These are phyloP conservation scores for Achlya hypogyna DNA, from an alignment of 352 stramenopile species.

Conservation along the genomic window DNA sequence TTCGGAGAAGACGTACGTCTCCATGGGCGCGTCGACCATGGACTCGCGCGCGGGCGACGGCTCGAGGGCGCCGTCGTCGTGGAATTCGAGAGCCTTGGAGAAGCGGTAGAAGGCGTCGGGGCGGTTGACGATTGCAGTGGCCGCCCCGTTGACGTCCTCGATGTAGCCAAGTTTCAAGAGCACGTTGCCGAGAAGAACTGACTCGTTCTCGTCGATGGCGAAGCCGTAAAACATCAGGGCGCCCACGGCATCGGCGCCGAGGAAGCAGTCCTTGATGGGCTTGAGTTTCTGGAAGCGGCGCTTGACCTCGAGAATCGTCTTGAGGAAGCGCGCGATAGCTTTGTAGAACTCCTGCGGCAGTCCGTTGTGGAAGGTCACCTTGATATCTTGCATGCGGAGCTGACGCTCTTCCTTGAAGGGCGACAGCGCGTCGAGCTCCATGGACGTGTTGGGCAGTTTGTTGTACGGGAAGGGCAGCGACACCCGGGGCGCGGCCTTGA, in stretches of 20 bases:
- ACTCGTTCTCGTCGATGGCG: slow-evolving; percentile 59
- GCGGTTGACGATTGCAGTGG: slow-evolving; percentile 72
- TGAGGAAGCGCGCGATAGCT: slow-evolving; percentile 57
- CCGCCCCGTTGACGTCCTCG: slow-evolving; percentile 66
- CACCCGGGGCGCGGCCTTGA: background rate
- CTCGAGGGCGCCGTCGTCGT: slow-evolving; percentile 36
- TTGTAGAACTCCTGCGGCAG: slow-evolving; percentile 72
- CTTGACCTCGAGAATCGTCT: slow-evolving; percentile 69
- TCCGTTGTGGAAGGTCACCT: slow-evolving; percentile 71
- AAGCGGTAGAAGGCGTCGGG: slow-evolving; percentile 84
- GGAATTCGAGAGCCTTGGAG: slow-evolving; percentile 52
- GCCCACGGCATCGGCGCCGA: slow-evolving; percentile 58
- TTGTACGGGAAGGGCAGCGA: slow-evolving; percentile 19
- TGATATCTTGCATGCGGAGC: slow-evolving; percentile 63
- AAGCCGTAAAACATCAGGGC: slow-evolving; percentile 71
- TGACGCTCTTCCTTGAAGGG: slow-evolving; percentile 60
- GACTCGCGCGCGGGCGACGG: slow-evolving; percentile 67
- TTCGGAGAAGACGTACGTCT: slow-evolving; percentile 58
- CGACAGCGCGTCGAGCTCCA: slow-evolving; percentile 33
- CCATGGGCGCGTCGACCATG: slow-evolving; percentile 38
- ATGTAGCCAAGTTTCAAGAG: slow-evolving; percentile 75
- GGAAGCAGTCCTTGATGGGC: slow-evolving; percentile 82
- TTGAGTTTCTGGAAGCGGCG: slow-evolving; percentile 75
- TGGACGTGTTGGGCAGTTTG: slow-evolving; percentile 12
- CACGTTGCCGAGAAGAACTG: slow-evolving; percentile 64